Conservation (phyloP, 2,329 filamentous ascomycete genomes). For the Paecilomyces formosus region DNA sequence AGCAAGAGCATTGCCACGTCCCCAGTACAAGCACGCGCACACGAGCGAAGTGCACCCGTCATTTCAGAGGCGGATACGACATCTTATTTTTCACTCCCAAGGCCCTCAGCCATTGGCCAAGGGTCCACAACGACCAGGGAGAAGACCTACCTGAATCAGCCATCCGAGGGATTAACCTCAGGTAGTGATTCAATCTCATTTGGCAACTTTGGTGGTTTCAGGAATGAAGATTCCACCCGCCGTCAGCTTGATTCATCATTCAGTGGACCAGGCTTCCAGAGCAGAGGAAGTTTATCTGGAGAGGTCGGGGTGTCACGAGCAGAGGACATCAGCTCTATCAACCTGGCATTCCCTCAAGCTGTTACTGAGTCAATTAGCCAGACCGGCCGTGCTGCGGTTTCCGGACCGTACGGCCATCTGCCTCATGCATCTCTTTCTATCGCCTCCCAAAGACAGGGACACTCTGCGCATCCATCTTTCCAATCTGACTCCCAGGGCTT, state of each 20-base stretch:
- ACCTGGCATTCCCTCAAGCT: slow-evolving; percentile 19
- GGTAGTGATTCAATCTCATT: slow-evolving; percentile 23
- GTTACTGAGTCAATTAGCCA: slow-evolving; percentile 21
- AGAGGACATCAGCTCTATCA: slow-evolving; percentile 22
- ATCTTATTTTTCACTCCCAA: slow-evolving; percentile 41
- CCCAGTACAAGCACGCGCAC: slow-evolving; percentile 49
- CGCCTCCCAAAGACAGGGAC: slow-evolving; percentile 23
- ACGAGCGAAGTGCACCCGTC: slow-evolving; percentile 30
- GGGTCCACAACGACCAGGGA: slow-evolving; percentile 21
- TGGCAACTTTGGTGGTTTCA: slow-evolving; percentile 21
- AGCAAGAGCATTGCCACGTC: slow-evolving; percentile 47
- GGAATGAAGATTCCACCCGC: slow-evolving; percentile 25
- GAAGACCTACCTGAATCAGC: slow-evolving; percentile 25
- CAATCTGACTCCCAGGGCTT: slow-evolving; percentile 31
- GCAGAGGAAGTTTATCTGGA: slow-evolving; percentile 20
- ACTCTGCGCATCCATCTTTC: slow-evolving; percentile 31
- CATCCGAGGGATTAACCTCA: slow-evolving; percentile 25
- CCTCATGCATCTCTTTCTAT: slow-evolving; percentile 28
- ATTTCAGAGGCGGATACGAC: slow-evolving; percentile 39
- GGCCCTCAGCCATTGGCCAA: slow-evolving; percentile 40
- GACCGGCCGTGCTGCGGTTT: slow-evolving; percentile 12
- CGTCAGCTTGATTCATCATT: slow-evolving; percentile 26
- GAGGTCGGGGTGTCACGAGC: slow-evolving; percentile 20
- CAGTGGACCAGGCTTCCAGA: slow-evolving; percentile 19
- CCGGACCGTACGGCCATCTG: slow-evolving; percentile 23